Percentiles rank a stretch among this genome's conserved stretches.
Evolutionary conservation across 2,329 filamentous ascomycete species (phyloP).

Genomic region (Orbilia brochopaga): DNA sequence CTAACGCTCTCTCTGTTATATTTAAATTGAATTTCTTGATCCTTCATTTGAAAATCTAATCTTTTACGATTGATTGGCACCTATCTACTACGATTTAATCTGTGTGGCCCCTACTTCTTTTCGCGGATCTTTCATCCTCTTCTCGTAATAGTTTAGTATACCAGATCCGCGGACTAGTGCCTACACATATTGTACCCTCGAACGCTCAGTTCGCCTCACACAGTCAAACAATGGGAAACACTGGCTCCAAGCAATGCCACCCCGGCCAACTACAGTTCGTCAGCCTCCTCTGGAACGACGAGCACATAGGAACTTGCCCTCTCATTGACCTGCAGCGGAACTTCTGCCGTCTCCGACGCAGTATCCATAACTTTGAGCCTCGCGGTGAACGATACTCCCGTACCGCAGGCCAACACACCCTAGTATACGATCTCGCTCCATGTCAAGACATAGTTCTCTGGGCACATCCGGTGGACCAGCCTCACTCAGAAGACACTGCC

Average conservation of each 20-base stretch:
- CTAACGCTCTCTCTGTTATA: too few relatives aligned
- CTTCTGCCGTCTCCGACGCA: constrained; percentile 38
- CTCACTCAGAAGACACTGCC: constrained; percentile 22
- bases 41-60: constrained; percentile 5
- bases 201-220: not conserved
- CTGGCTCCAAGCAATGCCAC: constrained; percentile 34
- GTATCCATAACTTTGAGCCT: constrained; percentile 39
- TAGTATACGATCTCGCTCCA: constrained; percentile 42
- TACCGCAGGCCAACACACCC: constrained; percentile 18
- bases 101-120: too few relatives aligned
- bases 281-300: constrained; percentile 43
- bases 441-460: constrained; percentile 33
- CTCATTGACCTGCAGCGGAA: constrained; percentile 37
- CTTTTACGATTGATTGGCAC: too few relatives aligned
- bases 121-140: too few relatives aligned
- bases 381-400: constrained; percentile 40
- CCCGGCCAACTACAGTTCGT: constrained; percentile 23
- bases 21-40: constrained; percentile 5
- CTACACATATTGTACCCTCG: too few relatives aligned
- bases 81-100: too few relatives aligned
- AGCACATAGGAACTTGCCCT: constrained; percentile 33
- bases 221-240: constrained; percentile 23
- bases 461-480: constrained; percentile 22
- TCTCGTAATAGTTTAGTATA: too few relatives aligned
- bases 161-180: not conserved